These are phyloP conservation scores for Orbilia javanica DNA, from an alignment of 2,329 filamentous ascomycete species.

Conservation along the genomic window DNA sequence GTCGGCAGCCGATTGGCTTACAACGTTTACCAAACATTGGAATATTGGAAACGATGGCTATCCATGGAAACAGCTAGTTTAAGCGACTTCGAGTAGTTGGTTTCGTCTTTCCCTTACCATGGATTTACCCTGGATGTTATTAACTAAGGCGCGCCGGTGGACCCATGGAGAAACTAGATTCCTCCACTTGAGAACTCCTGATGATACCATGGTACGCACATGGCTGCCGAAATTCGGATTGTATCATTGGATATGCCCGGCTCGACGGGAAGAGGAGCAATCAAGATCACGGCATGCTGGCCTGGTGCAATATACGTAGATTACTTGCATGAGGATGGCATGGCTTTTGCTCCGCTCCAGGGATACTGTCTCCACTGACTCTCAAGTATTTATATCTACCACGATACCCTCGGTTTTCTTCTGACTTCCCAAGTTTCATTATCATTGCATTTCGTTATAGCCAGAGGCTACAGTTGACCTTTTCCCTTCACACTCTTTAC, in stretches of 20 bases:
- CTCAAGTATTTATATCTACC: conserved; percentile 22
- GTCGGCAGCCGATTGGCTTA: conserved; percentile 30
- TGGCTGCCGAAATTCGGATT: conserved; percentile 16
- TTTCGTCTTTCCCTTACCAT: not conserved
- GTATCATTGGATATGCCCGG: conserved; percentile 19
- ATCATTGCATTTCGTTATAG: not conserved
- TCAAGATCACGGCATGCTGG: conserved; percentile 12
- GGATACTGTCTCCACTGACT: not conserved
- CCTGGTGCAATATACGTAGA: not conserved
- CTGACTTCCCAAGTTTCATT: conserved; percentile 17
- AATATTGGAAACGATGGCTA: conserved; percentile 1
- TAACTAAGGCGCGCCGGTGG: not conserved
- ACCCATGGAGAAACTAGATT: conserved; percentile 33
- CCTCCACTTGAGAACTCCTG: conserved; percentile 19
- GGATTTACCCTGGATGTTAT: conserved; percentile 5
- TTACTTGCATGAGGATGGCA: conserved; percentile 18
- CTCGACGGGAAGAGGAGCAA: conserved; percentile 22
- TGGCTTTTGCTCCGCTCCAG: not conserved
- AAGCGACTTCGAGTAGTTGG: conserved; percentile 9
- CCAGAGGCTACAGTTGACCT: not conserved
- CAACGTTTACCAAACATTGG: conserved; percentile 17
- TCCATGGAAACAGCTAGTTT: conserved; percentile 32
- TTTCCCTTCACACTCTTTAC: conserved; percentile 4
- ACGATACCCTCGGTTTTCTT: not conserved
- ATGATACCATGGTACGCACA: conserved; percentile 14